phyloP scores from a whole-genome alignment of 2,329 filamentous ascomycete genomes.

The Diplodia mutila region DNA sequence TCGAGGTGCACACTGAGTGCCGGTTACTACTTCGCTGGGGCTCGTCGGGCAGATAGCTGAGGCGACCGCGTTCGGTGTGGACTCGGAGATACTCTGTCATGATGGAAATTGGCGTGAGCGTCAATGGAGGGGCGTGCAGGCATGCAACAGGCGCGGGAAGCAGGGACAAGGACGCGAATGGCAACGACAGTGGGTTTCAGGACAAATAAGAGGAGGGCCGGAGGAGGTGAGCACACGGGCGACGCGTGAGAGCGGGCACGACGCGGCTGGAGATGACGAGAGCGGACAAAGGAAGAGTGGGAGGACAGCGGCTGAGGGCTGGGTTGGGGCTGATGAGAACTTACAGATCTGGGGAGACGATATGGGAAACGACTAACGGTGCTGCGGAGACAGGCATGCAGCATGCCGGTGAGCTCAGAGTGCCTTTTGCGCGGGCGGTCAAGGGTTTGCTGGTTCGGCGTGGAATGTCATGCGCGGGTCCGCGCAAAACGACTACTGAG shows the following conservation, averaged over 20 bases:
- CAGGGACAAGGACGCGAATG: conserved; percentile 10
- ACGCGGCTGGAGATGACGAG: conserved; percentile 5
- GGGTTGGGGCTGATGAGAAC: conserved; percentile 14
- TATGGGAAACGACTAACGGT: conserved; percentile 21
- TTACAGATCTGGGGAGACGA: conserved; percentile 18
- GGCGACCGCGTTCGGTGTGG: conserved; percentile 43
- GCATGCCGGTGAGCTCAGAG: conserved; percentile 13
- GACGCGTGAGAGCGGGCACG: conserved; percentile 3
- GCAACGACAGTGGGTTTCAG: conserved; percentile 12
- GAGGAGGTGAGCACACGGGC: background rate
- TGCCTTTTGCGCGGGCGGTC: conserved; percentile 23
- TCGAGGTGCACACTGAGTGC: conserved; percentile 31
- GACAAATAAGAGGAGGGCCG: background rate
- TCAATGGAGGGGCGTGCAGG: conserved; percentile 17
- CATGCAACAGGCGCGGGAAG: conserved; percentile 9
- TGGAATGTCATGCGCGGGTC: conserved; percentile 18
- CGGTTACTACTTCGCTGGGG: conserved; percentile 28
- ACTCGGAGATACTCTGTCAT: conserved; percentile 46
- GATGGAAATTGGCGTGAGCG: conserved; percentile 31
- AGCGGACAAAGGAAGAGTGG: conserved; percentile 19
- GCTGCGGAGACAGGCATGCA: conserved; percentile 21
- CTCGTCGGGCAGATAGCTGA: conserved; percentile 44
- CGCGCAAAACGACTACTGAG: conserved; percentile 2
- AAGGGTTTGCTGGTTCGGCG: conserved; percentile 13
- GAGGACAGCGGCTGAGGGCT: conserved; percentile 12